phyloP scores from a whole-genome alignment of 768 basidiomycete genomes.

The Boletus tylopilopsis region DNA sequence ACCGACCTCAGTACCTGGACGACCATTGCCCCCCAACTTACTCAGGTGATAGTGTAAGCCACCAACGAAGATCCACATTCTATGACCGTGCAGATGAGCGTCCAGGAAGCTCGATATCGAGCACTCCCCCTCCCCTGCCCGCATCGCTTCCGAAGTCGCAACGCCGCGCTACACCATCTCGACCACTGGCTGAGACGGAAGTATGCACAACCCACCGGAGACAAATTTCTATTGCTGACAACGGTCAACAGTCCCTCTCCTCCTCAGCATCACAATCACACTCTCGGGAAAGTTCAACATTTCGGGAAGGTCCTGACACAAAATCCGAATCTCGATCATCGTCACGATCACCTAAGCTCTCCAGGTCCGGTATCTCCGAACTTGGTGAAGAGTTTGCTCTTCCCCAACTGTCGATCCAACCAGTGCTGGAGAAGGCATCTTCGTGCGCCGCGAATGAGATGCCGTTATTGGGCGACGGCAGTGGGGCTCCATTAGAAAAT shows the following conservation, averaged over 20 bases:
- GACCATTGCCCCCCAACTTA: constrained; percentile 30
- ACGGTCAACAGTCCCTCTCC: constrained; percentile 15
- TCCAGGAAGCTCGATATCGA: constrained; percentile 30
- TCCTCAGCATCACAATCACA: too few species aligned
- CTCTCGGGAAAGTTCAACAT: constrained; percentile 29
- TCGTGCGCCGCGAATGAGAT: constrained; percentile 12
- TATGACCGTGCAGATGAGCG: constrained; percentile 27
- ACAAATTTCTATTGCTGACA: constrained; percentile 5
- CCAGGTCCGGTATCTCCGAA: constrained; percentile 28
- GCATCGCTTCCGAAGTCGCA: constrained; percentile 17
- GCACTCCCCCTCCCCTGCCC: constrained; percentile 29
- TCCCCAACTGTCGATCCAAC: constrained; percentile 16
- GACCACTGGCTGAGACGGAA: constrained; percentile 7
- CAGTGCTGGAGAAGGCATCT: constrained; percentile 36
- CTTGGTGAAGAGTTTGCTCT: constrained; percentile 17
- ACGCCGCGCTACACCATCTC: constrained; percentile 23
- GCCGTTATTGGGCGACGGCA: constrained; percentile 8
- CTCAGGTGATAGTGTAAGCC: constrained; percentile 30
- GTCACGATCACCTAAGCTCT: constrained; percentile 48
- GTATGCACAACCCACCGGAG: constrained; percentile 1
- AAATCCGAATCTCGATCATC: constrained; percentile 42
- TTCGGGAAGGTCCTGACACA: constrained; percentile 30
- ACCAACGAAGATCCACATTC: constrained; percentile 15
- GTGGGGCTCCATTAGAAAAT: constrained; percentile 16
- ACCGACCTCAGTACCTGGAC: constrained; percentile 46